These are phyloP conservation scores for Kodamaea derodonti DNA, from an alignment of 1,139 yeast species.

Conservation along the genomic window DNA sequence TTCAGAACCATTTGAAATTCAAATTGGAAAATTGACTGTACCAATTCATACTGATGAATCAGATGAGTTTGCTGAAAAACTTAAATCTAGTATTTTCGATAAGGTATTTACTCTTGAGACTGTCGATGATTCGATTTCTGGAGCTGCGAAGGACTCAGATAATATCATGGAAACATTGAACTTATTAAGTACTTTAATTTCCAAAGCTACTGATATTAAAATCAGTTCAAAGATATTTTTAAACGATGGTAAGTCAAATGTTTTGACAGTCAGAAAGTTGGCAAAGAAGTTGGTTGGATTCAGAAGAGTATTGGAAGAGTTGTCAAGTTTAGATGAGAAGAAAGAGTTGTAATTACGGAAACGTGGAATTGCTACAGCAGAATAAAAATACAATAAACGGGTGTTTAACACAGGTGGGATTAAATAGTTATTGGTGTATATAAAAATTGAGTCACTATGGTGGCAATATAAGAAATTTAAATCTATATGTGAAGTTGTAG, in stretches of 20 bases:
- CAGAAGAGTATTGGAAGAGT: constrained; percentile 41
- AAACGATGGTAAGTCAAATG: constrained; percentile 18
- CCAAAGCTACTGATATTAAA: constrained; percentile 35
- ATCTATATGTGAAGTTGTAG: no score
- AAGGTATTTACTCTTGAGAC: constrained; percentile 26
- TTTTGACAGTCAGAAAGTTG: constrained; percentile 30
- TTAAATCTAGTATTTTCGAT: constrained; percentile 30
- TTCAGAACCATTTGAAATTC: constrained; percentile 70
- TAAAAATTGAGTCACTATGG: no score
- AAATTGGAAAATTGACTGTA: constrained; percentile 37
- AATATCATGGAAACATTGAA: constrained; percentile 32
- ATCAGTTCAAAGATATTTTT: constrained; percentile 38
- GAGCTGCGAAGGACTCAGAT: constrained; percentile 23
- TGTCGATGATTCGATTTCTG: constrained; percentile 26
- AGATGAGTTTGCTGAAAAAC: constrained; percentile 27
- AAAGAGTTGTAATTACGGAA: constrained; percentile 1
- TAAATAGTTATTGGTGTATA: no score
- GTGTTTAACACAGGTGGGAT: no score
- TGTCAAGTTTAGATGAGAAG: constrained; percentile 28
- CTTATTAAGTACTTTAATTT: constrained; percentile 31
- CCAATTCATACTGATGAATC: constrained; percentile 21
- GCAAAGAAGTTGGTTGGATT: constrained; percentile 41
- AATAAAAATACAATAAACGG: no score
- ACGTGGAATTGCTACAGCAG: no score
- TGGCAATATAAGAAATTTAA: no score